Conservation (phyloP, 2,329 filamentous ascomycete species). For the Aspergillus sp. region DNA sequence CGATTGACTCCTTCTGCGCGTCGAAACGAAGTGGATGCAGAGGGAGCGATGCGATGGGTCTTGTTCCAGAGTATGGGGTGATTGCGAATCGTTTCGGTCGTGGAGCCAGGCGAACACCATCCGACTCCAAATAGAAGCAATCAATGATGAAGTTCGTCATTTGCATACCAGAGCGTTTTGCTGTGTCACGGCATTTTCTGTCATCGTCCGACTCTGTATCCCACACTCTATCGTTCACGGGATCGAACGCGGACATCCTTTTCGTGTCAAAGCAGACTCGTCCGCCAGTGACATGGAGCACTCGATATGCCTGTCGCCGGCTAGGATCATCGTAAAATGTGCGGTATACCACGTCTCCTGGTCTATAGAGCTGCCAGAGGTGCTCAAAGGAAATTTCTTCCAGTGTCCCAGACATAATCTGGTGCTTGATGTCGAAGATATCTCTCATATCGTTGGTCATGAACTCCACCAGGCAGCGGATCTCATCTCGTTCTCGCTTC, state of each 20-base stretch:
- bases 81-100: neutral
- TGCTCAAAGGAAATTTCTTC: neutral
- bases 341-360: neutral
- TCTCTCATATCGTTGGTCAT: neutral
- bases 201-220: neutral
- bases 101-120: neutral
- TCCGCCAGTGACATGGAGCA: neutral
- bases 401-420: neutral
- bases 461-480: neutral
- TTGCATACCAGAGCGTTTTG: neutral
- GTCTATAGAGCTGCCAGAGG: neutral
- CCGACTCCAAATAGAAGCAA: neutral
- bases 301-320: neutral
- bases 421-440: neutral
- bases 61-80: neutral
- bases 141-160: neutral
- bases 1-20: neutral
- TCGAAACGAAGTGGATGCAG: neutral
- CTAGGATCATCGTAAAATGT: neutral
- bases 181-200: neutral
- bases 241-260: neutral
- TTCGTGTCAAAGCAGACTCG: neutral
- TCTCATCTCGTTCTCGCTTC: neutral
- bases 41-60: neutral
- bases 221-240: neutral